Percentiles rank a stretch among this genome's conserved stretches.
phyloP scores from a whole-genome alignment of 202 grass and related monocot species.

The Carex arenaria region DNA sequence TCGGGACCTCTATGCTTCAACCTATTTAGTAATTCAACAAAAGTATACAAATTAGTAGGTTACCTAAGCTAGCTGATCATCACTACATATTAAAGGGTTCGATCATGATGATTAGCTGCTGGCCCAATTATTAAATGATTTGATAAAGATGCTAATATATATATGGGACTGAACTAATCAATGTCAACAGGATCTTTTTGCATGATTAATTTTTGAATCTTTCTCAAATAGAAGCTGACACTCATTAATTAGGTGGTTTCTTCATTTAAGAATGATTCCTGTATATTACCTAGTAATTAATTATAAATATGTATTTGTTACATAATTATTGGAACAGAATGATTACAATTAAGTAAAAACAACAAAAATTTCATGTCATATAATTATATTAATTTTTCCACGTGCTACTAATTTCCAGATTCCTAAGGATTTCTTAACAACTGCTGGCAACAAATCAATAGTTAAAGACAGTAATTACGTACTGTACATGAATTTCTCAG shows the following conservation, averaged over 20 bases:
- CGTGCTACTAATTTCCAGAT: neutral
- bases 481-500: neutral
- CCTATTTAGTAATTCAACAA: slow-evolving; percentile 30
- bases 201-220: neutral
- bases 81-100: neutral
- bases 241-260: neutral
- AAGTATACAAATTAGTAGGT: neutral
- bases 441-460: neutral
- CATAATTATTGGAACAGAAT: slow-evolving; percentile 12
- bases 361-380: neutral
- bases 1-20: slow-evolving; percentile 87
- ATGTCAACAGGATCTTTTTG: neutral
- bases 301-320: neutral
- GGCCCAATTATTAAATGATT: neutral
- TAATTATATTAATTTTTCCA: neutral
- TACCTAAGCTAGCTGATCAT: neutral
- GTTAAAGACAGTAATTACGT: neutral
- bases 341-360: neutral
- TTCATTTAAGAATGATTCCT: neutral
- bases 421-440: neutral
- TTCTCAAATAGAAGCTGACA: neutral
- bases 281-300: neutral
- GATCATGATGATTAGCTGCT: slow-evolving; percentile 10
- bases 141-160: neutral
- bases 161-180: neutral